Evolutionary conservation across 2,329 filamentous ascomycete genomes (phyloP).

Genomic region (Botrytis paeoniae): DNA sequence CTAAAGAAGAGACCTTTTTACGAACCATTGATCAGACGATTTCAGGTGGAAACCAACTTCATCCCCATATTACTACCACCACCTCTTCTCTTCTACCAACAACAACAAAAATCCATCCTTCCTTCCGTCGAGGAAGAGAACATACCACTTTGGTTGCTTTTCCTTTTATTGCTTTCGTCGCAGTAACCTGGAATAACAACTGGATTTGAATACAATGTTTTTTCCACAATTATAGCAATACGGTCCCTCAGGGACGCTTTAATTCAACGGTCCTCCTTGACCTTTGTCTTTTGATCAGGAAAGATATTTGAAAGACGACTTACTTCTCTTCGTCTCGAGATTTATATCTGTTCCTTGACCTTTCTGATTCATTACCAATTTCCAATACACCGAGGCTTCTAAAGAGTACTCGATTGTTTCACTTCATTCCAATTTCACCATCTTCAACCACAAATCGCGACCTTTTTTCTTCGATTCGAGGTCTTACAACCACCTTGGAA

Average conservation of each 20-base stretch:
- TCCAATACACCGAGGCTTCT: slow-evolving; percentile 1
- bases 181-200: slow-evolving; percentile 28
- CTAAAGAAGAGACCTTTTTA: not conserved
- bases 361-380: not conserved
- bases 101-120: not conserved
- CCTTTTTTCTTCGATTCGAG: slow-evolving; percentile 3
- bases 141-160: slow-evolving; percentile 3
- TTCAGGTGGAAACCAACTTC: not conserved
- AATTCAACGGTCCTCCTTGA: slow-evolving; percentile 27
- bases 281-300: slow-evolving; percentile 19
- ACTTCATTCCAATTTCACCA: slow-evolving; percentile 8
- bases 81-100: not conserved
- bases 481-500: not conserved
- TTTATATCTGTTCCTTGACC: not conserved
- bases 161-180: slow-evolving; percentile 7
- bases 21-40: not conserved
- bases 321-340: slow-evolving; percentile 8
- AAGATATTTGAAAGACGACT: slow-evolving; percentile 23
- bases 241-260: slow-evolving; percentile 48
- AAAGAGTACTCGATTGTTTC: not conserved
- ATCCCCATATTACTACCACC: not conserved
- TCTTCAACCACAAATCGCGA: not conserved
- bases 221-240: slow-evolving; percentile 40
- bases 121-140: not conserved
- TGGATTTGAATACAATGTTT: slow-evolving; percentile 32